Conservation (phyloP, 345 rosid species). For the Leavenworthia alabamica region DNA sequence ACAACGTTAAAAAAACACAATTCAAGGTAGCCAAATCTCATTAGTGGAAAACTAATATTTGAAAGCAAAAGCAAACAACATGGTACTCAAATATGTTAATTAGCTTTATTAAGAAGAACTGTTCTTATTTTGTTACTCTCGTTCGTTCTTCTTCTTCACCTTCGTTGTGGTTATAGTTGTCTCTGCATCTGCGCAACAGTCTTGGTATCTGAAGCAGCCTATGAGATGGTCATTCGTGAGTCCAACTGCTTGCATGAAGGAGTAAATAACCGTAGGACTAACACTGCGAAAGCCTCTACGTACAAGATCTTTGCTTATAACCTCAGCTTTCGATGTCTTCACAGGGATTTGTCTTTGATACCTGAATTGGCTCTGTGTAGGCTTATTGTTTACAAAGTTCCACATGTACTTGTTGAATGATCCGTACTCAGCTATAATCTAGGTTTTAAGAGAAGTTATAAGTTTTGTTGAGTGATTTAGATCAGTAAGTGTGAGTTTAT, state of each 20-base stretch:
- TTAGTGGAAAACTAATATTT: background rate
- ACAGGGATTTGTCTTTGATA: constrained; percentile 83
- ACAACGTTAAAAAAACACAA: background rate
- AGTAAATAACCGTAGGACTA: constrained; percentile 79
- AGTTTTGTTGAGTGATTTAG: background rate
- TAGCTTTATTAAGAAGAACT: constrained; percentile 6
- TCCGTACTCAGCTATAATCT: constrained; percentile 78
- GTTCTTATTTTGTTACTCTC: constrained; percentile 15
- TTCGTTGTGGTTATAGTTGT: constrained; percentile 1
- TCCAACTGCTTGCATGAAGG: constrained; percentile 89
- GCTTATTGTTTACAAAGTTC: constrained; percentile 84
- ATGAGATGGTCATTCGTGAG: constrained; percentile 82
- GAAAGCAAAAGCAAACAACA: constrained; percentile 13
- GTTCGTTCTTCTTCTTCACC: constrained; percentile 22
- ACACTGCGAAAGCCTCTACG: constrained; percentile 89
- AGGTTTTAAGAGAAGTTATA: too few species aligned
- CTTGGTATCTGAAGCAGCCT: constrained; percentile 82
- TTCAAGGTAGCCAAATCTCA: background rate
- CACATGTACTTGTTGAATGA: constrained; percentile 83
- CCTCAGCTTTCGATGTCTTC: constrained; percentile 86
- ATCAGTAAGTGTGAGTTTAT: background rate
- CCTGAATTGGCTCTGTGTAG: constrained; percentile 65
- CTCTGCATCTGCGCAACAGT: constrained; percentile 46
- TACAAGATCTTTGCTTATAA: constrained; percentile 88
- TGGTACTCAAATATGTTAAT: constrained; percentile 13